Conservation (phyloP, 768 basidiomycete genomes). For the Russula foetens region DNA sequence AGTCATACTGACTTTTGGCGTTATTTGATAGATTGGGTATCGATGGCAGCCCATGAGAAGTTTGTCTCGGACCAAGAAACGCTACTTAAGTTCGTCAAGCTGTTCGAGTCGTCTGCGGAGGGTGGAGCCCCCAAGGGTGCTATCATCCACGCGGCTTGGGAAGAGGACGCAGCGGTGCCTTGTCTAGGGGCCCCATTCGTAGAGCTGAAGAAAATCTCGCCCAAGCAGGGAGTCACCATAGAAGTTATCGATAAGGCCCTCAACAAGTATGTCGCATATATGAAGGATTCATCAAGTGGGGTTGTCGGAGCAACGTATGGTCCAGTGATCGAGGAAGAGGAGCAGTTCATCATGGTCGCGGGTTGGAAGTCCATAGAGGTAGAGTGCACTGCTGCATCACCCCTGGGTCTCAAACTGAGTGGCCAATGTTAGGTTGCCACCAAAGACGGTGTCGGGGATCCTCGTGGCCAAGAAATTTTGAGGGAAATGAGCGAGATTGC, state of each 20-base stretch:
- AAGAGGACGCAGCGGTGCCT: neutral
- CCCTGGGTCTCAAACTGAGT: neutral
- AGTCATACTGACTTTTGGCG: neutral
- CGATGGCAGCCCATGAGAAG: neutral
- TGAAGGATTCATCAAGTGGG: neutral
- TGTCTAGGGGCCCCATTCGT: conserved; percentile 2
- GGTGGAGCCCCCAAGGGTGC: neutral
- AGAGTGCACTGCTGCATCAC: neutral
- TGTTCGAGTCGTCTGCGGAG: conserved; percentile 2
- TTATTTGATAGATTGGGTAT: conserved; percentile 2
- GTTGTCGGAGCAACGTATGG: conserved; percentile 2
- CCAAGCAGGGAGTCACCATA: neutral
- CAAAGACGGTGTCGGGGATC: neutral
- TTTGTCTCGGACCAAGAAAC: neutral
- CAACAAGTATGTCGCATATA: conserved; percentile 1
- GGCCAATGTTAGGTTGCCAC: neutral
- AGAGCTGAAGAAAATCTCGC: neutral
- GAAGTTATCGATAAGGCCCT: neutral
- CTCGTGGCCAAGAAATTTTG: neutral
- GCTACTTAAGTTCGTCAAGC: neutral
- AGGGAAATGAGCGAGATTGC: neutral
- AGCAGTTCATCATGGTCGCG: neutral
- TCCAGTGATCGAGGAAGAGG: neutral
- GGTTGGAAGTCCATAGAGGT: conserved; percentile 6
- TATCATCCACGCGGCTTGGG: neutral